phyloP scores from a whole-genome alignment of 179 eudicot genomes.

The Heliamphora pulchella region DNA sequence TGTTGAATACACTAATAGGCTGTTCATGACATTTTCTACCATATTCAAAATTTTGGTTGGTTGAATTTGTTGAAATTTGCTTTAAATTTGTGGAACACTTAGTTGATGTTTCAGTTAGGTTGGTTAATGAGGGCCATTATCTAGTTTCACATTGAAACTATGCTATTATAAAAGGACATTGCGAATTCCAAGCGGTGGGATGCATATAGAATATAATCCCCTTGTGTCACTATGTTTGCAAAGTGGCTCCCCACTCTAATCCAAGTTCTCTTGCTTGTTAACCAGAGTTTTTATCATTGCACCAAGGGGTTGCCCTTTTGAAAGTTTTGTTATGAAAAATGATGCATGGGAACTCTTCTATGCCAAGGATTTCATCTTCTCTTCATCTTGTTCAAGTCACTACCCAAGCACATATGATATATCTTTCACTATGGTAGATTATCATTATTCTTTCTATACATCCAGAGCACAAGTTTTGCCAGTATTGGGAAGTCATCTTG shows the following conservation, averaged over 20 bases:
- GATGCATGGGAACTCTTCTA: background rate
- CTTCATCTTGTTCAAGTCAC: background rate
- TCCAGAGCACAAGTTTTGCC: background rate
- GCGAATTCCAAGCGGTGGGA: background rate
- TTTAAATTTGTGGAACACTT: background rate
- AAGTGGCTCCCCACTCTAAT: background rate
- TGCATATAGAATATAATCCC: background rate
- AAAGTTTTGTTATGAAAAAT: background rate
- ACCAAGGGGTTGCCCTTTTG: background rate
- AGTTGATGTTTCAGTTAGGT: background rate
- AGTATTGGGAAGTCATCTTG: background rate
- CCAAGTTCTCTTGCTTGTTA: background rate
- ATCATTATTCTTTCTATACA: background rate
- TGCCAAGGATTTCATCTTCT: background rate
- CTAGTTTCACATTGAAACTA: background rate
- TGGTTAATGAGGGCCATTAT: background rate
- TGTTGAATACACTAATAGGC: background rate
- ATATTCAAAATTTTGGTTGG: background rate
- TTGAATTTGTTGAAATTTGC: background rate
- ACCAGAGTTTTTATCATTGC: background rate
- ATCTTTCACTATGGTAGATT: background rate
- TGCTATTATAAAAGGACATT: background rate
- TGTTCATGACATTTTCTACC: background rate
- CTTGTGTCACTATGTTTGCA: background rate
- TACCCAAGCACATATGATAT: background rate